Conservation (phyloP, 2,329 filamentous ascomycete genomes). For the Xylaria polymorpha region DNA sequence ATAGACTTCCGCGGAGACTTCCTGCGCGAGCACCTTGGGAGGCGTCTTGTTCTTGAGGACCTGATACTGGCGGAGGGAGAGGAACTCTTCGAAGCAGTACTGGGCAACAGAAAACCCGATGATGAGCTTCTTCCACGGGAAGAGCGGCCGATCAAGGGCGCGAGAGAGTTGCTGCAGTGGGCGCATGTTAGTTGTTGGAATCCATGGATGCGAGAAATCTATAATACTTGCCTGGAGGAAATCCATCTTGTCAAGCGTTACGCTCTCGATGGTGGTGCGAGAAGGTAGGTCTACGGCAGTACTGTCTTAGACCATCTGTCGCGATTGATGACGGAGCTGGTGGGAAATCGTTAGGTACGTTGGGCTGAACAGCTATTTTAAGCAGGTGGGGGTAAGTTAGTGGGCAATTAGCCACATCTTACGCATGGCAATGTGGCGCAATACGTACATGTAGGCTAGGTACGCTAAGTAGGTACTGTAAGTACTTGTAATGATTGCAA, state of each 20-base stretch:
- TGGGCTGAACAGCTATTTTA: neutral
- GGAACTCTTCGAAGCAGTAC: conserved; percentile 88
- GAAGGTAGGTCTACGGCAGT: conserved; percentile 14
- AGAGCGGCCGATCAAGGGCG: conserved; percentile 88
- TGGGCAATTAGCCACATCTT: neutral
- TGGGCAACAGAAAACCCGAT: conserved; percentile 94
- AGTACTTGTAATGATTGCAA: no score
- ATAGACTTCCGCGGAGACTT: conserved; percentile 89
- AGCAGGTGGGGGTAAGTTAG: conserved; percentile 9
- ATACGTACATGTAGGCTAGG: no score
- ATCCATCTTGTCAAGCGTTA: conserved; percentile 48
- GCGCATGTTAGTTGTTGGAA: conserved; percentile 7
- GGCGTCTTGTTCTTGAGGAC: conserved; percentile 82
- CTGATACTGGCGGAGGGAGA: conserved; percentile 89
- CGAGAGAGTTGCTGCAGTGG: conserved; percentile 75
- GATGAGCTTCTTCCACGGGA: conserved; percentile 98
- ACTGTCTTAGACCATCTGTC: conserved; percentile 37
- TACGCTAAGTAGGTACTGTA: no score
- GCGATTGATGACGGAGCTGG: conserved; percentile 33
- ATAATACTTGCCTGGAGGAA: conserved; percentile 50
- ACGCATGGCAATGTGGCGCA: neutral
- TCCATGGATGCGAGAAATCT: neutral
- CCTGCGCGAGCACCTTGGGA: conserved; percentile 86
- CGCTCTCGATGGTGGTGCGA: conserved; percentile 37
- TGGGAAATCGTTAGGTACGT: conserved; percentile 18